These are phyloP conservation scores for Galeopsis tetrahit DNA, from an alignment of 257 asterid species.

Conservation along the genomic window DNA sequence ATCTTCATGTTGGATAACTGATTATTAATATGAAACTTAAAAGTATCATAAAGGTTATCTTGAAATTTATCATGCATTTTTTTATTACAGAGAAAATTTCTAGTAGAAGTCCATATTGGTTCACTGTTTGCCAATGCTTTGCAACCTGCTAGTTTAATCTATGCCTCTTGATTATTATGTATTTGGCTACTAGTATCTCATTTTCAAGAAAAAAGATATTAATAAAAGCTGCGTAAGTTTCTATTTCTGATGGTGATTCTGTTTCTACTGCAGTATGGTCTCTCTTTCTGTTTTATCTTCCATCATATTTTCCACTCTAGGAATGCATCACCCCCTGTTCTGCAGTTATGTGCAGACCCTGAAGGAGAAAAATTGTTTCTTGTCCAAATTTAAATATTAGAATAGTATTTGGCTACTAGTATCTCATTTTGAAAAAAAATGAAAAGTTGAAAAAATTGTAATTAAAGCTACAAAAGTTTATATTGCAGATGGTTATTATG, in stretches of 20 bases:
- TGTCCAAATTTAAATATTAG: constrained; percentile 83
- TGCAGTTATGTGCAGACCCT: constrained; percentile 85
- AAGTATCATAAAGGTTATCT: neutral
- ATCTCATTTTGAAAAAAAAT: neutral
- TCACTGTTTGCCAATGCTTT: neutral
- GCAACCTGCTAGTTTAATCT: neutral
- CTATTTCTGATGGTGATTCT: neutral
- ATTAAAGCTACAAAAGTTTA: constrained; percentile 1
- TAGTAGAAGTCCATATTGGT: neutral
- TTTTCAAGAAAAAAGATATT: neutral
- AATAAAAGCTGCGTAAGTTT: neutral
- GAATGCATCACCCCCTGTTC: constrained; percentile 29
- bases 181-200: neutral
- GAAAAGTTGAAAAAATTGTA: too few relatives aligned
- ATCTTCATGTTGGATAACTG: neutral
- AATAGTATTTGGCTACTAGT: constrained; percentile 33
- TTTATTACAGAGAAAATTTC: neutral
- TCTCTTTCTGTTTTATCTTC: constrained; percentile 20
- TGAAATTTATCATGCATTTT: constrained; percentile 1
- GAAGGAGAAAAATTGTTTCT: constrained; percentile 84
- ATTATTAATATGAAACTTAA: neutral
- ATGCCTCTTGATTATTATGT: constrained; percentile 3
- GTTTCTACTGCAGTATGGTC: constrained; percentile 13
- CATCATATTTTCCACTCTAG: neutral
- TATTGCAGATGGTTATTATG: constrained; percentile 4